Conservation (phyloP, 768 basidiomycete genomes). For the Auriscalpium vulgare region DNA sequence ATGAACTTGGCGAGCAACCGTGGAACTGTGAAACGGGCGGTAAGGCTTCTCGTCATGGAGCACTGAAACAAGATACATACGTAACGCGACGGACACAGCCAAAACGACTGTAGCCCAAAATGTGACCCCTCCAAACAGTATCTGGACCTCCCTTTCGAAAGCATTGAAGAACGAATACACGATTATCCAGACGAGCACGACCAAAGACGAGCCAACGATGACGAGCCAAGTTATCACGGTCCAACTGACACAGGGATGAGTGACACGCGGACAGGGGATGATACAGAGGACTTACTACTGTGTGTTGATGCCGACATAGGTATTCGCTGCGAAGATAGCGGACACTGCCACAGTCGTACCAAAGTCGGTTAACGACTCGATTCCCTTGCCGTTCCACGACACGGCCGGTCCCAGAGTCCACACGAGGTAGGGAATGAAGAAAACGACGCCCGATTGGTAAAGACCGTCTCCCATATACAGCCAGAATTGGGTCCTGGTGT, state of each 20-base stretch:
- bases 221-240: slow-evolving; percentile 80
- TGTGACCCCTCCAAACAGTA: slow-evolving; percentile 69
- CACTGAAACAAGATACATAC: slow-evolving; percentile 29
- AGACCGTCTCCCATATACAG: slow-evolving; percentile 90
- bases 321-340: slow-evolving; percentile 83
- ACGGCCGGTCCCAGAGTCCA: slow-evolving; percentile 58
- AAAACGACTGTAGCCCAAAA: slow-evolving; percentile 82
- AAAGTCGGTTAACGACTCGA: slow-evolving; percentile 78
- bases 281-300: slow-evolving; percentile 62
- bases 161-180: slow-evolving; percentile 79
- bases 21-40: slow-evolving; percentile 46
- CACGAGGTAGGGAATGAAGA: slow-evolving; percentile 75
- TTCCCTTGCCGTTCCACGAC: slow-evolving; percentile 73
- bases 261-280: slow-evolving; percentile 5
- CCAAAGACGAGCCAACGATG: slow-evolving; percentile 69
- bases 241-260: slow-evolving; percentile 41
- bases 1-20: slow-evolving; percentile 74
- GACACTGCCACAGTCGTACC: slow-evolving; percentile 87
- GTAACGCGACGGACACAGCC: slow-evolving; percentile 61
- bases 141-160: slow-evolving; percentile 62
- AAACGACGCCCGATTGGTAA: slow-evolving; percentile 85
- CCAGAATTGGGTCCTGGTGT: slow-evolving; percentile 90
- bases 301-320: slow-evolving; percentile 84
- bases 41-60: not conserved
- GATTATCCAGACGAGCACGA: slow-evolving; percentile 82